Evolutionary conservation across 306 rosid species (phyloP), one percentile per base, ranked within the genome.

Genomic region (Malus asiatica): DNA sequence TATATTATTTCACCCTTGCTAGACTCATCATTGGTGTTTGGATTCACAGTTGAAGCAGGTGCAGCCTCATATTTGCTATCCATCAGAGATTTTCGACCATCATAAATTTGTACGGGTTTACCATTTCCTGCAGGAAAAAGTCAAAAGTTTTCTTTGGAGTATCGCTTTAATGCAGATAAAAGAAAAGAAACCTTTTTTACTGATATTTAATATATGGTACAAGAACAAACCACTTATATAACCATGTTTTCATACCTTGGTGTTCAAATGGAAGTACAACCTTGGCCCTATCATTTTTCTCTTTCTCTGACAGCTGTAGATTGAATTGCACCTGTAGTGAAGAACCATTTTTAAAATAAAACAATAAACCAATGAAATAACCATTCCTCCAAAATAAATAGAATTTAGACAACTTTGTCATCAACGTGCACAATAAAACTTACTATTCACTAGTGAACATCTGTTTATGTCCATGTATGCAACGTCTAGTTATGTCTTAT

Each of bases 231-330:
- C 46, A 46, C 20, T 44, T 2, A 51, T 61, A 42, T 45, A 58
- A 73, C 74, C 52, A 59, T 73, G 73, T 76, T 68, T 71, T 16
- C 57, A 59, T 81, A 92, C 98, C 98, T 82, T 90, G 98, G 80
- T 94, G 98, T 82, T 94, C 97, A 78, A 94, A 94, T 70, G 98
- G 97, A 76, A 94, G 97, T 73, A 92, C 92, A 73, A 94, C 98
- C 42, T 86, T 89, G 66, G 96, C 93, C 88, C 93, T 92, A 76
- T 94, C 98, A 22, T 40, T 81, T 84, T 74, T 83, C 88, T 94
- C 98, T 87, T 94, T 92, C 89, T 92, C 97, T 25, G 98, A 90
- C 60, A 94, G 80, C 83, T 94, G 90, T 75, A 92, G 91, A 86
- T 80, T 94, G 81, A 94, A 94, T 13, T 90, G 98, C 45, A 91